These are phyloP conservation scores for Coix lacrymajobi DNA, from an alignment of 176 grass and related monocot species.

Conservation along the genomic window DNA sequence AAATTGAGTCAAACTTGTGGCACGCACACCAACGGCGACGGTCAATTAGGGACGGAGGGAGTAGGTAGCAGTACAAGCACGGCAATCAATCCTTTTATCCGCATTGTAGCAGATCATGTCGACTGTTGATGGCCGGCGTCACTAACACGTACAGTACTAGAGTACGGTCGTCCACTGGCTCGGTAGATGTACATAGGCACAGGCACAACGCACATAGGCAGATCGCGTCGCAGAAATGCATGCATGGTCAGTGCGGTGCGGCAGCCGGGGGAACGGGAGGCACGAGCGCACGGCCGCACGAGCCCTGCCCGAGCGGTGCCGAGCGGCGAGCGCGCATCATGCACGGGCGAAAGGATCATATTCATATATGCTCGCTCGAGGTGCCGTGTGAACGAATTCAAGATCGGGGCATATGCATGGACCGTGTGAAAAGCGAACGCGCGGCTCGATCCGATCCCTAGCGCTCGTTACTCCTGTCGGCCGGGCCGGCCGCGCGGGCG, in stretches of 20 bases:
- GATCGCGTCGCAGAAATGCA: too few species aligned
- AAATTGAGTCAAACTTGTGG: too few species aligned
- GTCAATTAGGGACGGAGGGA: too few species aligned
- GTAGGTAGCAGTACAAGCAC: neutral
- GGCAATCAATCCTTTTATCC: neutral
- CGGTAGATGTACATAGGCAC: neutral
- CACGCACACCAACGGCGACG: too few species aligned
- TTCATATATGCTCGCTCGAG: neutral
- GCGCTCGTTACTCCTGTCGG: constrained; percentile 21
- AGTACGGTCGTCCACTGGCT: neutral
- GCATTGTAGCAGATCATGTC: neutral
- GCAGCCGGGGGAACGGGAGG: too few species aligned
- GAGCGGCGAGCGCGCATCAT: neutral
- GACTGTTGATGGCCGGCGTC: neutral
- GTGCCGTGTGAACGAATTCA: constrained; percentile 30
- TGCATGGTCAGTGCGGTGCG: neutral
- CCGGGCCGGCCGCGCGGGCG: neutral
- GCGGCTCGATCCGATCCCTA: neutral
- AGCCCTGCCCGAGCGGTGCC: neutral
- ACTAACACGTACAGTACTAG: too few species aligned
- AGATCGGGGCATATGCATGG: neutral
- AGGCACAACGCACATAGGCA: too few species aligned
- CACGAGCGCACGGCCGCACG: neutral
- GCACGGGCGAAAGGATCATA: neutral
- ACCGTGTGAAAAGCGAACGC: neutral